Percentiles rank a stretch among this genome's conserved stretches.
These are phyloP conservation scores for Glaciozyma martinii DNA, from an alignment of 768 basidiomycete species.

Conservation along the genomic window DNA sequence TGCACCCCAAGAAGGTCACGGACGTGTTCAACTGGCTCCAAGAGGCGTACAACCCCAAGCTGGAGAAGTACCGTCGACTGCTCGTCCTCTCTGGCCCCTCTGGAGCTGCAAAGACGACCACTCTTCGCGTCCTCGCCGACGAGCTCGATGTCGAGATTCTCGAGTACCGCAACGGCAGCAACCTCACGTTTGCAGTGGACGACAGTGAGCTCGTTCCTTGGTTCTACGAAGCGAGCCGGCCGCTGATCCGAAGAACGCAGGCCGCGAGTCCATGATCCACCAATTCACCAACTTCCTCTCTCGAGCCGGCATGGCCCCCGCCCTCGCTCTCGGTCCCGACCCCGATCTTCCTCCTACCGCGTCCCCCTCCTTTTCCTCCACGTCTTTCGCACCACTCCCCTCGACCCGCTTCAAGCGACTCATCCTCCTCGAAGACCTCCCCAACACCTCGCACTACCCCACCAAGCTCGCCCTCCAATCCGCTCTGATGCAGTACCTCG, in stretches of 20 bases:
- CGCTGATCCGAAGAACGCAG: not conserved
- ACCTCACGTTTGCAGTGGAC: not conserved
- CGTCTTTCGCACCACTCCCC: not conserved
- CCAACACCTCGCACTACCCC: conserved; percentile 72
- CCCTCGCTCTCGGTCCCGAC: conserved; percentile 39
- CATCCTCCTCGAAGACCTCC: conserved; percentile 47
- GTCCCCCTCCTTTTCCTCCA: not conserved
- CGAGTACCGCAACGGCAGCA: conserved; percentile 53
- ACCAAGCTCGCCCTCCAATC: conserved; percentile 62
- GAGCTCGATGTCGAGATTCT: conserved; percentile 71
- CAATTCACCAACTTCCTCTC: conserved; percentile 31
- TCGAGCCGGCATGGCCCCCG: conserved; percentile 63
- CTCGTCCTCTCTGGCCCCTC: conserved; percentile 79
- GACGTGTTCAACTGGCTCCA: conserved; percentile 37
- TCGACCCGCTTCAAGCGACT: conserved; percentile 5
- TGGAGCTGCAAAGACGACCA: conserved; percentile 83
- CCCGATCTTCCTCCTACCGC: not conserved
- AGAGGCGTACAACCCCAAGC: conserved; percentile 39
- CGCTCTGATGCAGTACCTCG: conserved; percentile 47
- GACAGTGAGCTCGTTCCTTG: not conserved
- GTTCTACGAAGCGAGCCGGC: not conserved
- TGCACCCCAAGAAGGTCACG: conserved; percentile 39
- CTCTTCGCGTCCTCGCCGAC: conserved; percentile 60
- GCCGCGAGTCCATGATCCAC: conserved; percentile 23
- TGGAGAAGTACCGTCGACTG: conserved; percentile 73